These are phyloP conservation scores for Chrysanthemum makinoi DNA, from an alignment of 129 eudicot genomes.

Conservation along the genomic window DNA sequence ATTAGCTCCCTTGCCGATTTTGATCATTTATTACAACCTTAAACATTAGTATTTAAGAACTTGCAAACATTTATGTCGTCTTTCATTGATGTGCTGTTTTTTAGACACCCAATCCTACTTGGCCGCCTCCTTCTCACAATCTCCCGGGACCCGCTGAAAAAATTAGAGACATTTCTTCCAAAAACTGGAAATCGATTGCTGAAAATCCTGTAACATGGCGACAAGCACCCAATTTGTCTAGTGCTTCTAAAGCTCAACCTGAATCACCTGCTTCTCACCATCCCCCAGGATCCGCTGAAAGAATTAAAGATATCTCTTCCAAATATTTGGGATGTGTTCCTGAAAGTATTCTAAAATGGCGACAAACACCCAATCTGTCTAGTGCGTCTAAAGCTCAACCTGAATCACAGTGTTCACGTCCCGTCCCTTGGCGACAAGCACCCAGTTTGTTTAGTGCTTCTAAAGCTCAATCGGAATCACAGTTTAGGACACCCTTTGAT, in stretches of 20 bases:
- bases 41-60: too few species aligned
- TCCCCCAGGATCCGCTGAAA: conserved; percentile 54
- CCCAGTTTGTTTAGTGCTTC: conserved; percentile 49
- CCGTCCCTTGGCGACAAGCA: conserved; percentile 55
- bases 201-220: conserved; percentile 84
- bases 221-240: conserved; percentile 63
- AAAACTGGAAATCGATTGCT: conserved; percentile 51
- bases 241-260: conserved; percentile 37
- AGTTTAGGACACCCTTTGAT: background rate
- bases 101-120: conserved; percentile 86
- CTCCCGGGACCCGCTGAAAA: conserved; percentile 56
- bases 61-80: background rate
- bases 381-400: conserved; percentile 40
- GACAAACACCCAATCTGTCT: conserved; percentile 61
- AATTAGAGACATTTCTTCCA: conserved; percentile 48
- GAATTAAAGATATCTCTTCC: conserved; percentile 46
- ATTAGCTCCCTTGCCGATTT: conserved; percentile 11
- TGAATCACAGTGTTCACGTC: conserved; percentile 25
- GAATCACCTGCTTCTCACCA: conserved; percentile 32
- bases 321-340: conserved; percentile 53
- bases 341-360: conserved; percentile 80
- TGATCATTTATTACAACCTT: background rate
- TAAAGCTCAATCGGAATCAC: conserved; percentile 40
- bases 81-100: conserved; percentile 3
- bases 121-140: conserved; percentile 63